Base-by-base conservation (phyloP, 2,329 filamentous ascomycete genomes). In the Iodosphaeria phyllophila region DNA sequence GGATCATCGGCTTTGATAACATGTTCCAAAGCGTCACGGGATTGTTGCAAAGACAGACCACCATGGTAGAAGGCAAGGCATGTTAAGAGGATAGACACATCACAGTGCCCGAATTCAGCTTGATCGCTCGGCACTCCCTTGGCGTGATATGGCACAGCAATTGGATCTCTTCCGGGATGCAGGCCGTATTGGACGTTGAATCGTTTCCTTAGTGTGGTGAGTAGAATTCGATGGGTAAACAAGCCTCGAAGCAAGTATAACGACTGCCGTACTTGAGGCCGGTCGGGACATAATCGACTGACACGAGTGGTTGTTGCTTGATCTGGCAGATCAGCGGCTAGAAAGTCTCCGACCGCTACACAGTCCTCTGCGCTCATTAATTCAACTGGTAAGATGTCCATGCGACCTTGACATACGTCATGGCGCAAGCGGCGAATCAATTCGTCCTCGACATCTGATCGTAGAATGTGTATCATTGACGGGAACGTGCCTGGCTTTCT, bases 131-230 rank as follows among this genome's bases (percentile, higher is more conserved):
- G 73, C 0, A 58, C 51, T 3, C 73, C 74, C 28, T 80, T 78
- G 0, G 69, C 68, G 8, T 64, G 54, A 24, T 60, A 80, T 0
- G 74, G 74, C 0, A 80, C 74, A 0, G 74, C 72, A 5, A 76
- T 59, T 0, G 67, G 66, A 20, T 58, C 51, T 9, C 74, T 54
- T 0, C 31, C 22, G 0, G 61, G 56, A 32, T 70, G 57, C 0
- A 73, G 44, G 0, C 68, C 67, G 23, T 73, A 83, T 21, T 65
- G 54, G 0, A 82, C 73, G 15, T 73, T 70, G 63, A 64, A 78
- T 4, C 67, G 48, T 38, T 75, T 77, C 25, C 63, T 61, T 0
- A 76, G 37, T 3, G 55, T 60, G 14, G 71, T 58, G 2, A 64
- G 38, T 0, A 82, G 42, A 3, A 82, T 65, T 0, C 64, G 49